phyloP scores from a whole-genome alignment of 2,329 filamentous ascomycete genomes.

The Akanthomyces dipterigenus region DNA sequence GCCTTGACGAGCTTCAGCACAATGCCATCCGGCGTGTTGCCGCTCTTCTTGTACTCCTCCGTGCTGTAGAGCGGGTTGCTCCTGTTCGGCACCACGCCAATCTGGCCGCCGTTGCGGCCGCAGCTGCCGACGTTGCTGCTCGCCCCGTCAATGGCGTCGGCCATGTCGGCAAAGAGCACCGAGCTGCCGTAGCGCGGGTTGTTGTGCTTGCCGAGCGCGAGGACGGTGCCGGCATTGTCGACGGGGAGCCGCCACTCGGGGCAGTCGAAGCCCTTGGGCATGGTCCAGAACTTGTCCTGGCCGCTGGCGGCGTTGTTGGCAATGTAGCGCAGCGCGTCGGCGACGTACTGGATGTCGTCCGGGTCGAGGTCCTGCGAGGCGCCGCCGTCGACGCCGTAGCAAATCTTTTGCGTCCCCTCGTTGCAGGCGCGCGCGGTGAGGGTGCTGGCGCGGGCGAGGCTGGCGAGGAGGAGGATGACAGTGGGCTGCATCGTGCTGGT shows the following conservation, averaged over 20 bases:
- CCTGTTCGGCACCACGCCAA: neutral
- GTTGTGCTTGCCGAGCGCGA: conserved; percentile 22
- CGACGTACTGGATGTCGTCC: conserved; percentile 16
- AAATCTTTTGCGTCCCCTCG: neutral
- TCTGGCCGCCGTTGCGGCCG: neutral
- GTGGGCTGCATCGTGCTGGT: no score
- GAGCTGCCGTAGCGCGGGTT: conserved; percentile 14
- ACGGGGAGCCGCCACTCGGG: conserved; percentile 19
- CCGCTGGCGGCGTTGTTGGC: conserved; percentile 6
- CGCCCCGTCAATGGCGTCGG: neutral
- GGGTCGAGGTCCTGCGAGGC: neutral
- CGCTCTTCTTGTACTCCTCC: neutral
- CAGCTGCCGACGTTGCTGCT: neutral
- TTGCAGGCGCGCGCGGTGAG: neutral
- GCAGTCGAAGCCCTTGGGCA: conserved; percentile 18
- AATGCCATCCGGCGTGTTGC: neutral
- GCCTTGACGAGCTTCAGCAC: neutral
- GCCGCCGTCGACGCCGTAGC: neutral
- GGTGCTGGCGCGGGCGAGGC: neutral
- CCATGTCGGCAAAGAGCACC: conserved; percentile 21
- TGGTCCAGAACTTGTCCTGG: conserved; percentile 14
- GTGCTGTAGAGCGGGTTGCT: neutral
- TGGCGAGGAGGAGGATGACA: no score
- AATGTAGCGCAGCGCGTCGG: conserved; percentile 14
- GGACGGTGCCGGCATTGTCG: conserved; percentile 11